Evolutionary conservation across 2,329 filamentous ascomycete genomes (phyloP), one percentile per base, ranked within the genome.

Genomic region (Fusarium papillatum): DNA sequence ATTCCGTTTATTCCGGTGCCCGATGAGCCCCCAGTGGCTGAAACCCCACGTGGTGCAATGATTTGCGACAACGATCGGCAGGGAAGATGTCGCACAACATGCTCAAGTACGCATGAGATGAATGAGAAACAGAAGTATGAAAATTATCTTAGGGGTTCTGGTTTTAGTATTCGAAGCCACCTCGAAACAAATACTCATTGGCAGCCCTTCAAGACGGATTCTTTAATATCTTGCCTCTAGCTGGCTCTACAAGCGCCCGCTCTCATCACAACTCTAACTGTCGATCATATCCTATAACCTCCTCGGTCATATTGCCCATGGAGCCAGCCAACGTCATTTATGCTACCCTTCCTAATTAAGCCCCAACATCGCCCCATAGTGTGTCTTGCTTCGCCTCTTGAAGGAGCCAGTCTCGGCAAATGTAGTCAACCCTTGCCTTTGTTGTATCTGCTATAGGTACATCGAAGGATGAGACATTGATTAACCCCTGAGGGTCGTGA

Each of bases 361-460:
- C 29, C 29, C 26, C 50, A 31, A 11, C 50, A 55, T 55, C 7
- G 38, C n/a, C 43, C 75, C 75, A 76, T 8, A 76, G n/a, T 5
- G 46, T 67, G n/a, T 64, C 66, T 3, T 75, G 43, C n/a, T 43
- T 75, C 5, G 75, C 75, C 14, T 53, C 26, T 19, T 61, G 41
- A 24, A 77, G 62, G 9, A 77, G 3, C 75, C 72, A 77, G 7
- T 77, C 62, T 5, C 68, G 64, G n/a, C 70, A 77, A 10, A 70
- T 66, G 64, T 70, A 53, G 39, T 73, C 74, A 1, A 68, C 64
- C 7, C 75, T n/a, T 48, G 31, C 60, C 13, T 29, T 24, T 29
- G 22, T 46, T 48, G 60, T 68, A 8, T 57, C 57, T 5, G 48
- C 16, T 5, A 77, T 48, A 1, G 72, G 67, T 10, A 77, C 50